Base-by-base conservation (phyloP, 768 basidiomycete genomes). In the Boletus reticuloceps region DNA sequence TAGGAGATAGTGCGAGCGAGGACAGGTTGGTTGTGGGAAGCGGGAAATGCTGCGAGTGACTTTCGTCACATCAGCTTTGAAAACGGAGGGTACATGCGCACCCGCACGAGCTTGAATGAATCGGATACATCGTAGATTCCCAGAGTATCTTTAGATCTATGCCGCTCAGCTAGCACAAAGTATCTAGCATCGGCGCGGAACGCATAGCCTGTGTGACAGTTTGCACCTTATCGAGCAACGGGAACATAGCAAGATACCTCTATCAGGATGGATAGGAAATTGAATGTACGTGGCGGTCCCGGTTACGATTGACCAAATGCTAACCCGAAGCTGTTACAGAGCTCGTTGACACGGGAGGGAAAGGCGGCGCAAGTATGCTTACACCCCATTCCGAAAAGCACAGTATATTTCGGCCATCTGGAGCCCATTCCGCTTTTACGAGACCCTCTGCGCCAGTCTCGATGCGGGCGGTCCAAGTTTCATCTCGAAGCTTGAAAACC, bases 301-400 rank as follows among this genome's bases (percentile, higher is more conserved):
- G 1, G 84, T 86, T 3, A 83, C 73, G 25, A 96, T 74, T 13
- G 91, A 93, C 88, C 94, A 94, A 42, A 95, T 75, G 2, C 91
- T 89, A 12, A 96, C 82, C 50, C 93, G 81, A 42, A 96, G 79
- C 94, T 97, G 63, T 52, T 38, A 31, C 41, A 55, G 25, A 17
- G 39, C 27, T 56, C 39, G 39, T 57, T 47, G 50, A 44, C 27
- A 50, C 17, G 12, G 51, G 36, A 50, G 38, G 38, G 45, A 19
- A 54, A 39, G 32, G 40, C 10, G n/a, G 7, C 32, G 27, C 52
- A 57, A 38, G 41, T 31, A 19, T 20, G 82, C 94, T 77, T 74
- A 95, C 94, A 63, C 89, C 91, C 88, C 91, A 91, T 62, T 94
- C 90, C 5, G 92, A 94, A 72, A 94, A 98, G 64, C 91, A 95